A percentile compares a stretch with the other conserved stretches of the same genome.
Evolutionary conservation across 192 early-diverging fungal genomes (phyloP).

Genomic region (Backusella parvicylindrica): DNA sequence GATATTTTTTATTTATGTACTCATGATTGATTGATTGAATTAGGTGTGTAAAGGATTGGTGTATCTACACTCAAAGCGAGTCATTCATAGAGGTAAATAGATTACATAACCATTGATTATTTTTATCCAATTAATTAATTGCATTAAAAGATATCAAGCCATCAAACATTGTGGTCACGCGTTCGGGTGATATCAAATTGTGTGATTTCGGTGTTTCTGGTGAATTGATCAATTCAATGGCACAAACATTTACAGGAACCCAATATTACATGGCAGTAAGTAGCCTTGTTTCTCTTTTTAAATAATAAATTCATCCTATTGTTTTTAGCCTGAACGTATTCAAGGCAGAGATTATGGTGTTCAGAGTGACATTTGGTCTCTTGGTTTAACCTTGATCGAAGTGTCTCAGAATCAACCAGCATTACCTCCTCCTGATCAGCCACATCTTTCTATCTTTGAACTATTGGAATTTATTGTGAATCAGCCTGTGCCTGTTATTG

Average conservation of each 20-base stretch:
- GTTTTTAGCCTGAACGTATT: slow-evolving; percentile 87
- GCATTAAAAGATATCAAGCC: slow-evolving; percentile 83
- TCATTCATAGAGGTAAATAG: slow-evolving; percentile 87
- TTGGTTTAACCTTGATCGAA: slow-evolving; percentile 92
- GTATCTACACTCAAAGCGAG: slow-evolving; percentile 80
- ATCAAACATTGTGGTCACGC: slow-evolving; percentile 93
- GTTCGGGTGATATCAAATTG: slow-evolving; percentile 88
- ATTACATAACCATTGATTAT: too few species aligned
- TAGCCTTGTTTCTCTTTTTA: not conserved
- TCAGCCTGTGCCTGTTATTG: slow-evolving; percentile 71
- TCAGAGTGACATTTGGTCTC: slow-evolving; percentile 93
- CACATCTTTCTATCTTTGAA: slow-evolving; percentile 83
- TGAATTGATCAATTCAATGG: slow-evolving; percentile 83
- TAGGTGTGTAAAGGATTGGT: slow-evolving; percentile 81
- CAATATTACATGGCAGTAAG: slow-evolving; percentile 94
- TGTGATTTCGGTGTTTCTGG: slow-evolving; percentile 98
- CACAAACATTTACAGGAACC: slow-evolving; percentile 96
- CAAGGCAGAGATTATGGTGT: slow-evolving; percentile 86
- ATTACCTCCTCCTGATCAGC: slow-evolving; percentile 62
- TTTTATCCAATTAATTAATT: too few species aligned
- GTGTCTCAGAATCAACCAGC: slow-evolving; percentile 90
- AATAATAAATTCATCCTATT: not conserved
- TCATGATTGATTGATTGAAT: not conserved
- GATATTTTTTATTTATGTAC: not conserved
- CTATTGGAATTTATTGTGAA: slow-evolving; percentile 90